These are phyloP conservation scores for Nigrospora sphaerica DNA, from an alignment of 2,329 filamentous ascomycete species.

Conservation along the genomic window DNA sequence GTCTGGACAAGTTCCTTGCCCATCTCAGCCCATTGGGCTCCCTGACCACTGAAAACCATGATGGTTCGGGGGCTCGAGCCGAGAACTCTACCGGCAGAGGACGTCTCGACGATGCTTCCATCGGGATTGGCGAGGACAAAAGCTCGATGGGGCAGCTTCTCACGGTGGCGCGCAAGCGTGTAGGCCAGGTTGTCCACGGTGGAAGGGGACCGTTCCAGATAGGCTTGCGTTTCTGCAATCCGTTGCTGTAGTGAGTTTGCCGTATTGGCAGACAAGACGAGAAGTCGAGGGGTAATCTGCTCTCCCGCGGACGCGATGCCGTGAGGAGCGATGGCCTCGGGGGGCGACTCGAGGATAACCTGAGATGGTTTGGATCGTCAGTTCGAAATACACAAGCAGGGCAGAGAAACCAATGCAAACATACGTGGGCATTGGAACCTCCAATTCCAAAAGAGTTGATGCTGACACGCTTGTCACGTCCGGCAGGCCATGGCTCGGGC, in stretches of 20 bases:
- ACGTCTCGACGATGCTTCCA: no score
- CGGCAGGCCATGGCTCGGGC: slow-evolving; percentile 9
- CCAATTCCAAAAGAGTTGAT: slow-evolving; percentile 28
- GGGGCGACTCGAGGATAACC: no score
- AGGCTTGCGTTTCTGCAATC: no score
- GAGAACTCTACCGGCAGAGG: neutral
- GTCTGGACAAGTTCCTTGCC: slow-evolving; percentile 12
- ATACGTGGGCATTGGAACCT: slow-evolving; percentile 13
- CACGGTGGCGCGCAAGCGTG: slow-evolving; percentile 20
- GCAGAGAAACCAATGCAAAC: neutral
- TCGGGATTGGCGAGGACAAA: slow-evolving; percentile 11
- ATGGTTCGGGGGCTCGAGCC: slow-evolving; percentile 1
- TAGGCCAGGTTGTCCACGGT: slow-evolving; percentile 15
- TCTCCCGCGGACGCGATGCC: no score
- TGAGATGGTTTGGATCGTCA: no score
- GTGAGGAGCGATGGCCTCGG: no score
- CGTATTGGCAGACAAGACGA: slow-evolving; percentile 13
- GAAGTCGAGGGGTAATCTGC: slow-evolving; percentile 2
- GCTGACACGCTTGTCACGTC: slow-evolving; percentile 14
- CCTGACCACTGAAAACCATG: slow-evolving; percentile 24
- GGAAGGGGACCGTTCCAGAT: no score
- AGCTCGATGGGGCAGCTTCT: slow-evolving; percentile 17
- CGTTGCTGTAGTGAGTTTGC: slow-evolving; percentile 8
- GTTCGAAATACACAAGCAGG: no score
- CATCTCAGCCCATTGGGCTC: slow-evolving; percentile 20